A percentile compares a stretch with the other conserved stretches of the same genome.
These are phyloP conservation scores for Calocybe gambosa DNA, from an alignment of 1,284 basidiomycete species.

Conservation along the genomic window DNA sequence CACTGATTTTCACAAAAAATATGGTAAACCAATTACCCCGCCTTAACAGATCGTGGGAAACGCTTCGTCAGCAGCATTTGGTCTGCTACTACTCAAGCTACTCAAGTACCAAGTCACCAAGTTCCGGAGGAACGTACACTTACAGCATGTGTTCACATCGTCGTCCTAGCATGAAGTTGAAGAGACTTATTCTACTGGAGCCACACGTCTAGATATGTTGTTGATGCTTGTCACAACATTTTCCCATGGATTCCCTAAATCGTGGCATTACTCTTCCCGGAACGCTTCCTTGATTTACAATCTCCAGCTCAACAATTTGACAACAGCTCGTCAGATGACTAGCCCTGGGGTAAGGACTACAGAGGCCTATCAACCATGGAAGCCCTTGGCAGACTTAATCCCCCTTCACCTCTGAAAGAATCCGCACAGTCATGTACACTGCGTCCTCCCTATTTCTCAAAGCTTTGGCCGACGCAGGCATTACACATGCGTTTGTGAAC, in stretches of 20 bases:
- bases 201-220: too few relatives aligned
- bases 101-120: too few relatives aligned
- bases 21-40: too few relatives aligned
- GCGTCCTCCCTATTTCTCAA: conserved; percentile 55
- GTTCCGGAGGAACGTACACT: too few relatives aligned
- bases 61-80: too few relatives aligned
- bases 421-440: conserved; percentile 36
- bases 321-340: neutral
- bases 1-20: too few relatives aligned
- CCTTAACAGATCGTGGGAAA: too few relatives aligned
- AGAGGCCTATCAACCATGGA: neutral
- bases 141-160: too few relatives aligned
- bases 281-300: neutral
- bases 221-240: neutral
- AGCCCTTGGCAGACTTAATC: too few relatives aligned
- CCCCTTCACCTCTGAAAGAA: neutral
- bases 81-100: too few relatives aligned
- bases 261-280: neutral
- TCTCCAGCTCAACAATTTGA: neutral
- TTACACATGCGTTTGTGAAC: conserved; percentile 69
- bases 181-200: too few relatives aligned
- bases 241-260: neutral
- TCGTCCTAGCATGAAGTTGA: too few relatives aligned
- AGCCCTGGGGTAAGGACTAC: neutral
- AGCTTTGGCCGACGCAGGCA: conserved; percentile 50